A percentile compares a stretch with the other conserved stretches of the same genome.
These are phyloP conservation scores for Acanthamoeba royreba DNA, from an alignment of 208 protist species.

Conservation along the genomic window DNA sequence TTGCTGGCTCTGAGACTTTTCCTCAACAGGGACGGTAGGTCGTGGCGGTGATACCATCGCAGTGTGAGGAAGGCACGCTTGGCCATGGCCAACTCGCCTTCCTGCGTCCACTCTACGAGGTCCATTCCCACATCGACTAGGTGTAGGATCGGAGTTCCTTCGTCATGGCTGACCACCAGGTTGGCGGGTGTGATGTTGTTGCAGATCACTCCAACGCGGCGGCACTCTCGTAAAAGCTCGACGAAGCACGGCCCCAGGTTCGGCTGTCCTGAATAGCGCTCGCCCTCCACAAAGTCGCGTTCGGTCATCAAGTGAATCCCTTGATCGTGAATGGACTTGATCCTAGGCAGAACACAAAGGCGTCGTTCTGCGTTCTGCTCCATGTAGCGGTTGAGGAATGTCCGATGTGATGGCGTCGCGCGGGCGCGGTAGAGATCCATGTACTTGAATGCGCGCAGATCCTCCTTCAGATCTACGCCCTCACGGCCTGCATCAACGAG, in stretches of 20 bases:
- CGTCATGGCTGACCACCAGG: neutral
- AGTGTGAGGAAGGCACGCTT: neutral
- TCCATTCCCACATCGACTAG: neutral
- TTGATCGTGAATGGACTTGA: neutral
- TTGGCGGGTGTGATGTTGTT: neutral
- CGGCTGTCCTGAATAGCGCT: neutral
- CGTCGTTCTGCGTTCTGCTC: neutral
- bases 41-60: neutral
- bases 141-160: neutral
- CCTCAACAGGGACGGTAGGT: neutral
- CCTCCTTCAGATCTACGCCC: neutral
- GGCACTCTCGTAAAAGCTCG: neutral
- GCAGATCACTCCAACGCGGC: neutral
- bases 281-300: neutral
- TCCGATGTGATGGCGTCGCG: neutral
- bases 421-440: neutral
- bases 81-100: neutral
- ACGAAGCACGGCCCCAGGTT: neutral
- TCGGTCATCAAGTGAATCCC: neutral
- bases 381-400: neutral
- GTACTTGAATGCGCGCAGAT: neutral
- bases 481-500: neutral
- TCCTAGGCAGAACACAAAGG: neutral
- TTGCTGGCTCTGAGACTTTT: neutral
- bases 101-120: neutral